Conservation (phyloP, 352 stramenopile species). For the Phytophthora nicotianae region DNA sequence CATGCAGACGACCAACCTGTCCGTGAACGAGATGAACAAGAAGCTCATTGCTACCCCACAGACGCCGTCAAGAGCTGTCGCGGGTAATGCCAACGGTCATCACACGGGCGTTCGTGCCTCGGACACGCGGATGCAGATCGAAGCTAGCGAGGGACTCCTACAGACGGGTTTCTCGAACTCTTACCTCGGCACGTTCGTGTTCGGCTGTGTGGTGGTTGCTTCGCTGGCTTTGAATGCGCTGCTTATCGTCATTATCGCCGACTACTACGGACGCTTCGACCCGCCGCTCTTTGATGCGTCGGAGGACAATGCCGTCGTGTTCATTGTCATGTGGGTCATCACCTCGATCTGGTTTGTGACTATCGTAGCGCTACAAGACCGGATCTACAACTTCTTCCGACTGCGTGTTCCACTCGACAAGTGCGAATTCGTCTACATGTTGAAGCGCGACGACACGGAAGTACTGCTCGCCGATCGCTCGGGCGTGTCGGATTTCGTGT, state of each 20-base stretch:
- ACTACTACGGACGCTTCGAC: conserved; percentile 42
- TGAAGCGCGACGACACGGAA: conserved; percentile 36
- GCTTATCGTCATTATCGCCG: conserved; percentile 38
- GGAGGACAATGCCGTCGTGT: conserved; percentile 32
- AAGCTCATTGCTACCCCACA: conserved; percentile 23
- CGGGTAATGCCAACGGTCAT: conserved; percentile 6
- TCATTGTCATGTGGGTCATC: conserved; percentile 42
- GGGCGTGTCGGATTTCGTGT: conserved; percentile 37
- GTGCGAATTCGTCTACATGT: conserved; percentile 46
- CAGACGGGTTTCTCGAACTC: conserved; percentile 37
- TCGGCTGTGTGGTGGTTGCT: conserved; percentile 23
- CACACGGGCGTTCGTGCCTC: conserved; percentile 23
- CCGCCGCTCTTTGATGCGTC: conserved; percentile 31
- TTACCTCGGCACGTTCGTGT: conserved; percentile 17
- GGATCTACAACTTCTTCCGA: conserved; percentile 46
- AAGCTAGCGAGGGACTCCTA: conserved; percentile 7
- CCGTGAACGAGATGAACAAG: conserved; percentile 44
- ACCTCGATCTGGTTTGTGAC: conserved; percentile 32
- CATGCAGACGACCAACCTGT: conserved; percentile 27
- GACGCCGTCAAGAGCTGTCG: conserved; percentile 27
- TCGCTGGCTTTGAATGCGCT: conserved; percentile 22
- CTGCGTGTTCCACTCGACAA: conserved; percentile 24
- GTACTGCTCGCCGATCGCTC: conserved; percentile 37
- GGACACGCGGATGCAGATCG: conserved; percentile 19
- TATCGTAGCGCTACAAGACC: conserved; percentile 28